Base-by-base conservation (phyloP, 192 early-diverging fungal species). In the Spizellomyces sp. region DNA sequence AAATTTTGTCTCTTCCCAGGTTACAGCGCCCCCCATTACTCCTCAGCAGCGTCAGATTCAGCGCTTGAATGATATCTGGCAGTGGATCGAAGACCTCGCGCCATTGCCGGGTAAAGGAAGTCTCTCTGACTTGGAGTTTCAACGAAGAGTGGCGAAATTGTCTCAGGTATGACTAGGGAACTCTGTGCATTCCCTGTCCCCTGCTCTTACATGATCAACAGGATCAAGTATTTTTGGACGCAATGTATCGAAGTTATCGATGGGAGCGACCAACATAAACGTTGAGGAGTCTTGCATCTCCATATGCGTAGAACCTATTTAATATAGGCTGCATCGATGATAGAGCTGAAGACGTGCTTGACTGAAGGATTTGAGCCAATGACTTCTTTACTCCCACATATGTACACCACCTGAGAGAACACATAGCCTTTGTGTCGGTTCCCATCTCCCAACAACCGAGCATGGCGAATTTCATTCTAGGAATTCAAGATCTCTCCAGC, bases 161-260 rank as follows among this genome's bases (percentile, higher is more conserved):
- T 46, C 48, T 27, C 70, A 77, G 70, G 76, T 73, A 61, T 8
- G 5, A 65, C 56, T 0, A 10, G 41, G 52, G 9, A 47, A 19
- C 8, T 9, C 44, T 61, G 58, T 55, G 22, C 10, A 14, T 36
- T 59, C 10, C 15, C 9, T 59, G 14, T 9, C 12, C 43, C 3
- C 4, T 54, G 41, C 22, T 6, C 10, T 47, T 46, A 14, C 15
- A 60, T n/a, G 19, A 42, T 71, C 19, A 9, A 9, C 45, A 74
- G 73, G 73, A 74, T 21, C n/a, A 45, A 9, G 54, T 67, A 21
- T 74, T 74, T 54, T n/a, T 67, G 47, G 65, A 74, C n/a, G 73
- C 73, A 46, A 66, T 74, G 73, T 74, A 74, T 62, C 36, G 73
- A 52, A 67, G 65, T 54, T 74, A 74, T 48, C 41, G 73, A 27